Conservation (phyloP, 139 green algal species). For the Picochlorum costavermella region DNA sequence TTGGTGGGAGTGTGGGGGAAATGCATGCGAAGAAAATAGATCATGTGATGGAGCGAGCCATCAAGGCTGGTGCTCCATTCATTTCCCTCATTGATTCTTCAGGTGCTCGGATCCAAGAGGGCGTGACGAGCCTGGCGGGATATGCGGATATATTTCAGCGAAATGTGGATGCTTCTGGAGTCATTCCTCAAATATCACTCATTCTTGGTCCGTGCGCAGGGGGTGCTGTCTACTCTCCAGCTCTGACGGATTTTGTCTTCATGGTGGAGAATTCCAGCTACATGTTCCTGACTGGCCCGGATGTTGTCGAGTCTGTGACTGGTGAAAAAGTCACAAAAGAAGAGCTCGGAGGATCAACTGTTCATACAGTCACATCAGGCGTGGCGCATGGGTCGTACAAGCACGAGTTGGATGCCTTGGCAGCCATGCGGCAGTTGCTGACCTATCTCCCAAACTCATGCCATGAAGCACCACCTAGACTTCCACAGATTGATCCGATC, state of each 20-base stretch:
- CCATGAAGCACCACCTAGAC: neutral
- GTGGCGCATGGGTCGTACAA: constrained; percentile 43
- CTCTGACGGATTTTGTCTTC: constrained; percentile 64
- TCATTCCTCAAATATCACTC: constrained; percentile 55
- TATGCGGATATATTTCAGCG: constrained; percentile 53
- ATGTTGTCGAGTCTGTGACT: constrained; percentile 49
- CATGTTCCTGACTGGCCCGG: constrained; percentile 65
- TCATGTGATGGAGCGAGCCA: constrained; percentile 34
- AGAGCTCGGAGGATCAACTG: constrained; percentile 44
- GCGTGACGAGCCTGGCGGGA: constrained; percentile 46
- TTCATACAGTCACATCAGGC: constrained; percentile 47
- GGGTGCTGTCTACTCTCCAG: constrained; percentile 63
- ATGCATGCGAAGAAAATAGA: constrained; percentile 54
- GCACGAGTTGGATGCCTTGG: constrained; percentile 57
- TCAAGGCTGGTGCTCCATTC: constrained; percentile 32
- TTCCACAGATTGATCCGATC: constrained; percentile 15
- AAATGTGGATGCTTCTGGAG: constrained; percentile 63
- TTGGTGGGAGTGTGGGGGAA: constrained; percentile 52
- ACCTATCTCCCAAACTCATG: constrained; percentile 46
- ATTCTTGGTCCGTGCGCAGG: constrained; percentile 62
- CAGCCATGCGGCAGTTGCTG: constrained; percentile 43
- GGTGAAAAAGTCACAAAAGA: constrained; percentile 45
- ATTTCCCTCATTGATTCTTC: constrained; percentile 62
- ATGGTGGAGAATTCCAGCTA: constrained; percentile 50
- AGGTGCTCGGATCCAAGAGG: constrained; percentile 61